Percentiles rank a stretch among this genome's conserved stretches.
Evolutionary conservation across 768 basidiomycete genomes (phyloP).

Genomic region (Lactarius deliciosus): DNA sequence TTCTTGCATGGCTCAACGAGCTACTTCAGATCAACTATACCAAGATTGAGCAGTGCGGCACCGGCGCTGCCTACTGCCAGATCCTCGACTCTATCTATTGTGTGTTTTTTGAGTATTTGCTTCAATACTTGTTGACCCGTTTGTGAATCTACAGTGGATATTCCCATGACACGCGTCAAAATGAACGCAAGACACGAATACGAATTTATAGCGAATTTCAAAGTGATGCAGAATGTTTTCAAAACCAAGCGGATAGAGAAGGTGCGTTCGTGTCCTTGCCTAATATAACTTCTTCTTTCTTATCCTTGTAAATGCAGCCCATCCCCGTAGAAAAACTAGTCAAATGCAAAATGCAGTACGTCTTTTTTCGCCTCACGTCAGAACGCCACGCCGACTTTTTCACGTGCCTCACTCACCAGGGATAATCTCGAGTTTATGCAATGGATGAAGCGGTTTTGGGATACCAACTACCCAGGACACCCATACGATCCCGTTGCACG

Average conservation of each 20-base stretch:
- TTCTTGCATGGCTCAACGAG: slow-evolving; percentile 92
- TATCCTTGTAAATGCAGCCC: slow-evolving; percentile 51
- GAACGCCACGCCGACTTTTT: slow-evolving; percentile 9
- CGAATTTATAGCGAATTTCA: slow-evolving; percentile 94
- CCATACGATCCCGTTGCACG: slow-evolving; percentile 84
- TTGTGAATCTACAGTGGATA: slow-evolving; percentile 59
- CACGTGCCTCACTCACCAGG: slow-evolving; percentile 39
- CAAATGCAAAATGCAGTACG: slow-evolving; percentile 99
- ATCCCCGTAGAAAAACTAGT: slow-evolving; percentile 93
- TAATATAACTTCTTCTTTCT: background rate
- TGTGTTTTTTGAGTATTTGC: slow-evolving; percentile 39
- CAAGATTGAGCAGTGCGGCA: slow-evolving; percentile 89
- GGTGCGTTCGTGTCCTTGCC: slow-evolving; percentile 43
- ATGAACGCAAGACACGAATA: slow-evolving; percentile 96
- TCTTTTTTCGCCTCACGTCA: slow-evolving; percentile 31
- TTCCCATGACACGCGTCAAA: slow-evolving; percentile 91
- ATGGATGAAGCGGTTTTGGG: slow-evolving; percentile 97
- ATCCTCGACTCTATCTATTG: slow-evolving; percentile 93
- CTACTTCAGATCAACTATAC: slow-evolving; percentile 88
- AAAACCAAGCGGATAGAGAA: slow-evolving; percentile 93
- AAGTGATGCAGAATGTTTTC: slow-evolving; percentile 91
- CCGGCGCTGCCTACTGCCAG: slow-evolving; percentile 93
- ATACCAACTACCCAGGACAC: slow-evolving; percentile 83
- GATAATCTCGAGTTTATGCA: slow-evolving; percentile 99
- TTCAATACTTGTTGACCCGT: no score